Base-by-base conservation (phyloP, 345 rosid genomes). In the Murraya koenigii region DNA sequence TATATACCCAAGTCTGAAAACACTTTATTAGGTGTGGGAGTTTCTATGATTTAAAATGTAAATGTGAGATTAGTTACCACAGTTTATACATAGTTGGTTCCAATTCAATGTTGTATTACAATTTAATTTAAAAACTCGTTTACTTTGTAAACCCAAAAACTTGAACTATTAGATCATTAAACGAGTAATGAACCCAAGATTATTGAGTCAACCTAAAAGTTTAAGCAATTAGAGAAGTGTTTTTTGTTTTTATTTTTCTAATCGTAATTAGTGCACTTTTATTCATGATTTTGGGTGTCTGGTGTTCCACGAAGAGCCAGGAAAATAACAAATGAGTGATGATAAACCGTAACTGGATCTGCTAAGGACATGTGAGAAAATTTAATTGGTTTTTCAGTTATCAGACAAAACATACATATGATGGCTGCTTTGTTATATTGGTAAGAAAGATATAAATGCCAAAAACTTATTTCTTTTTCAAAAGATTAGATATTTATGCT, bases 271-370 rank as follows among this genome's bases (percentile, higher is more conserved):
- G 69, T 23, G 11, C 41, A 62, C 26, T 52, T 65, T 44, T 70
- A 35, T 58, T 66, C 26, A 14, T 9, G 58, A 38, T 56, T 19
- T 35, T 65, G 15, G 67, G 17, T 28, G 15, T 58, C 56, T 69
- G 36, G 44, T 28, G 35, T n/a, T 44, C 9, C 60, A 61, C 3
- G 60, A 61, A 68, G 65, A 56, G 23, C 25, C 1, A 25, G 8
- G 32, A 60, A 49, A 71, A 52, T 63, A 47, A 20, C 70, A 78
- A 71, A 25, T 17, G 71, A 35, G 20, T 78, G 36, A 71, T 63
- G 66, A 71, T 63, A 78, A 78, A 38, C 64, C 54, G 5, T 9
- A 78, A 61, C 55, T 60, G 63, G 56, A 78, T 70, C 35, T 52
- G 52, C 62, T 44, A 11, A 64, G 54, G 38, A 41, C 39, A 26